Base-by-base conservation (phyloP, 805 yeast genomes). In the Barnettozyma vustinii region DNA sequence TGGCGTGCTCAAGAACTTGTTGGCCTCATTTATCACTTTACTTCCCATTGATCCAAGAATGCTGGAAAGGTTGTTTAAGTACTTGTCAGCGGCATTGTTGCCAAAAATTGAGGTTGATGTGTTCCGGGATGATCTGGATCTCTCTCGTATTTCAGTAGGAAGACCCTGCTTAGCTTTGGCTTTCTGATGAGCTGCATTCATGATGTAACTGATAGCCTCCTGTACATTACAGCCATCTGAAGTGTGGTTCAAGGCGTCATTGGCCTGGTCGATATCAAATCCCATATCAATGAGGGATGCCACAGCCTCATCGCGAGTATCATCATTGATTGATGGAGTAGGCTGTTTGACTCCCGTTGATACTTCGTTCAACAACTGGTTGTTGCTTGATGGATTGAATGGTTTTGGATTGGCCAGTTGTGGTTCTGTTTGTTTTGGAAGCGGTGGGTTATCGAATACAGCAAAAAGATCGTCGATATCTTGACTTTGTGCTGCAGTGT, bases 261-360 rank as follows among this genome's bases (percentile, higher is more conserved):
- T 74, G 5, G 94, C 81, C 46, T 73, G 77, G 2, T 79, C 81
- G 1, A 76, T 68, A 1, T 83, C 65, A 58, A 88, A 88, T 2
- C 96, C 96, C 80, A 88, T 88, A 51, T 87, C 94, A 2, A 86
- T 65, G 40, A 87, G 69, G 55, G 81, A 86, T 0, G 92, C 92
- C 16, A 87, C 60, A 1, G 80, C 72, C 39, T 67, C 68, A 54
- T 81, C 86, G 41, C 64, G 62, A 9, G 61, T 61, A 35, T 50
- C 60, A 12, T 50, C 44, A 23, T 50, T 49, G 7, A 45, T 30
- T 6, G 39, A 37, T n/a, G 53, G 45, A 5, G 49, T 37, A 21
- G 52, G 9, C 30, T 42, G 46, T 25, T 45, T 41, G 2, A 44
- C 30, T 39, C 33, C 32, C 25, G 25, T 52, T 32, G 45, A 18